Evolutionary conservation across 106 monocot species (phyloP).

Genomic region (Apostasia ramifera): DNA sequence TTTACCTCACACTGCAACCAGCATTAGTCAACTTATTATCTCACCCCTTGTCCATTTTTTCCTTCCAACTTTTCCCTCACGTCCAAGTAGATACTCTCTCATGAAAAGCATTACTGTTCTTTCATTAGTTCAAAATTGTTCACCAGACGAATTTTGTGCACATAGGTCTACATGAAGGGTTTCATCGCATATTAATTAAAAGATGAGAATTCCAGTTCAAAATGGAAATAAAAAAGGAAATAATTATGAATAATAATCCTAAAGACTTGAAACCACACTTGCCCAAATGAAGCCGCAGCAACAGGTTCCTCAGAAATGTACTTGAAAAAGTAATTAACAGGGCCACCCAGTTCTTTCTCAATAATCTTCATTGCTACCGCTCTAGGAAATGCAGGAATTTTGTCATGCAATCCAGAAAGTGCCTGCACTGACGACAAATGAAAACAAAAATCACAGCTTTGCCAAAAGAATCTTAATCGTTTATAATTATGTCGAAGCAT

Average conservation of each 20-base stretch:
- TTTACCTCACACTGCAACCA: too few species aligned
- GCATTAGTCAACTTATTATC: too few species aligned
- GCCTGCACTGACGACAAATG: slow-evolving; percentile 31
- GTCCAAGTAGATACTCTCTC: too few species aligned
- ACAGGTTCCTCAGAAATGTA: slow-evolving; percentile 76
- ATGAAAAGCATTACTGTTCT: too few species aligned
- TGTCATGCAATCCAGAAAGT: slow-evolving; percentile 78
- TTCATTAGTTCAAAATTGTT: too few species aligned
- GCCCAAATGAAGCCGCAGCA: slow-evolving; percentile 97
- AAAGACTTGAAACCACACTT: slow-evolving; percentile 26
- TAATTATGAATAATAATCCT: not conserved
- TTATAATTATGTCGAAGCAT: not conserved
- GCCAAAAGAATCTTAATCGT: not conserved
- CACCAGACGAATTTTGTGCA: too few species aligned
- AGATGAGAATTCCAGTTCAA: too few species aligned
- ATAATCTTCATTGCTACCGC: slow-evolving; percentile 67
- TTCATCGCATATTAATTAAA: too few species aligned
- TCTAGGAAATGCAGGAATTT: slow-evolving; percentile 77
- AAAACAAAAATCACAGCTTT: not conserved
- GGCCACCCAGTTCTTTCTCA: slow-evolving; percentile 64
- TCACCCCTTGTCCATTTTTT: too few species aligned
- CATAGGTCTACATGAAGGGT: too few species aligned
- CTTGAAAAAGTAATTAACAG: slow-evolving; percentile 41
- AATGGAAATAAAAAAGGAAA: too few species aligned
- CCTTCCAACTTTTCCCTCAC: too few species aligned